phyloP scores from a whole-genome alignment of 2,329 filamentous ascomycete genomes.

The Exophiala lecanii-corni region DNA sequence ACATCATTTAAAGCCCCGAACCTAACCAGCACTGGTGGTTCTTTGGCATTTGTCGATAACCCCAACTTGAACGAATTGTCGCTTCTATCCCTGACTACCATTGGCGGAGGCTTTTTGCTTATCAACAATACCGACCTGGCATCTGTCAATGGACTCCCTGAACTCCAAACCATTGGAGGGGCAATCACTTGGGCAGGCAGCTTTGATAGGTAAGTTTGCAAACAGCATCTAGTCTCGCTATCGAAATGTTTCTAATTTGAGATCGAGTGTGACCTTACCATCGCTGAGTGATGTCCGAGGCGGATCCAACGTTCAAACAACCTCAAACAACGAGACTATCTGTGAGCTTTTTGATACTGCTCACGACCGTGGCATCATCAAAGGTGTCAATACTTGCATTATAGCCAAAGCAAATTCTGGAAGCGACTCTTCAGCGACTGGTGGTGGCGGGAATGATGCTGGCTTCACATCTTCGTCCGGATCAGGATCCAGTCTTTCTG shows the following conservation, averaged over 20 bases:
- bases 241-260: slow-evolving; percentile 35
- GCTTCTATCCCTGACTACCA: slow-evolving; percentile 61
- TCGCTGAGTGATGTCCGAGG: slow-evolving; percentile 63
- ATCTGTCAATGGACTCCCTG: slow-evolving; percentile 61
- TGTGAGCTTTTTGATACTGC: slow-evolving; percentile 53
- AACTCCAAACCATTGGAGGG: slow-evolving; percentile 66
- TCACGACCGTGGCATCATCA: slow-evolving; percentile 39
- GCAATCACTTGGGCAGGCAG: slow-evolving; percentile 80
- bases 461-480: neutral
- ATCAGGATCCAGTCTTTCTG: neutral
- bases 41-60: slow-evolving; percentile 56
- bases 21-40: slow-evolving; percentile 43
- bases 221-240: neutral
- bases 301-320: slow-evolving; percentile 65
- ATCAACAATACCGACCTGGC: slow-evolving; percentile 80
- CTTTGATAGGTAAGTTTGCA: slow-evolving; percentile 49
- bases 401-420: slow-evolving; percentile 33
- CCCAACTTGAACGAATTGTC: slow-evolving; percentile 65
- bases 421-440: slow-evolving; percentile 16
- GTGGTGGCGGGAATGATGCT: too few species aligned
- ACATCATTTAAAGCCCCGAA: slow-evolving; percentile 42
- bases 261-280: slow-evolving; percentile 63
- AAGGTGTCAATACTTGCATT: slow-evolving; percentile 45
- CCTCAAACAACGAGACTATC: slow-evolving; percentile 51
- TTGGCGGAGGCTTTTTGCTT: slow-evolving; percentile 77